Base-by-base conservation (phyloP, 257 asterid species). In the Nicotiana otophora region DNA sequence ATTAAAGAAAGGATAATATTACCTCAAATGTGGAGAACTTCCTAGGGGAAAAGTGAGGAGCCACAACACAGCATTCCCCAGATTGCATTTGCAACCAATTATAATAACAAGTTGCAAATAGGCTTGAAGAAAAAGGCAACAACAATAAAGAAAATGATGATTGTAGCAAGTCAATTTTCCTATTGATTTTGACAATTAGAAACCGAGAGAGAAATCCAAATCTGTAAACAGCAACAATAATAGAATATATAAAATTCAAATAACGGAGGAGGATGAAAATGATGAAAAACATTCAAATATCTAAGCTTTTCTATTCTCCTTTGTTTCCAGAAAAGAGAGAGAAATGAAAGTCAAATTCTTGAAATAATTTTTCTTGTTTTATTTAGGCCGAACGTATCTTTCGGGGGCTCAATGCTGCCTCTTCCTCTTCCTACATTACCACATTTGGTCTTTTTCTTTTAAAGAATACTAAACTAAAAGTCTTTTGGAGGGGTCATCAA, bases 21-120 rank as follows among this genome's bases (percentile, higher is more conserved):
- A 91, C 95, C 95, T 88, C 87, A 82, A 67, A 83, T 81, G 76
- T 82, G 80, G 90, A 85, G 82, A 83, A 61, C 66, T 85, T 89
- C 81, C 82, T 84, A 1, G 89, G 90, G 70, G 85, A 78, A 20
- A 88, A 20, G 76, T 85, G 81, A 83, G 90, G 90, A 10, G 88
- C 82, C 55, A 90, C 93, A 36, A 92, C 83, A 84, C 90, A 86
- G 76, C 88, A 82, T 30, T 69, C 87, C 70, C 88, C 87, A 1
- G 92, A 64, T 28, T 91, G 81, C 92, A 91, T 90, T 82, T 87
- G 86, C 81, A 82, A 63, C 64, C 26, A 74, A 51, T 64, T 14
- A 74, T 15, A 65, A 51, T 12, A 23, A 75, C 70, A 85, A 81
- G 34, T 34, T 88, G 81, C 48, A 74, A 51, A 10, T 4, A 51